Conservation (phyloP, 805 yeast genomes). For the Schwanniomyces occidentalis region DNA sequence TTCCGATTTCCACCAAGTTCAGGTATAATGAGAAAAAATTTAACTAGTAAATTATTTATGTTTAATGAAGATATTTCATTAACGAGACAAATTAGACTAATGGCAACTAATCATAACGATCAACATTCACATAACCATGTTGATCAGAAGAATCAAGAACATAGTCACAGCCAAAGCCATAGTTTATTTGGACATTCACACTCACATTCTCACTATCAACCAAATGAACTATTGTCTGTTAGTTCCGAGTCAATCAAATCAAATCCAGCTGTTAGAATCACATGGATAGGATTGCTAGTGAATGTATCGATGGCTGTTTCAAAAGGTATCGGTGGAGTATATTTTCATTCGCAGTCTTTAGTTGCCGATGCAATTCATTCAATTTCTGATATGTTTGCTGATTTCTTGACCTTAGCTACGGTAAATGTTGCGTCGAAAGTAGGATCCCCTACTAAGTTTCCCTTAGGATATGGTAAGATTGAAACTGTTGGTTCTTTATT, state of each 20-base stretch:
- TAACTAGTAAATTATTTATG: no score
- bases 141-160: conserved; percentile 2
- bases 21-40: no score
- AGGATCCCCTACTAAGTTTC: conserved; percentile 62
- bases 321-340: conserved; percentile 86
- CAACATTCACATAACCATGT: conserved; percentile 3
- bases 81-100: no score
- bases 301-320: conserved; percentile 85
- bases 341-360: conserved; percentile 92
- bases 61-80: no score
- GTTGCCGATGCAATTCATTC: conserved; percentile 96
- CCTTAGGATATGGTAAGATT: conserved; percentile 88
- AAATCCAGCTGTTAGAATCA: conserved; percentile 89
- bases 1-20: no score
- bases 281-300: conserved; percentile 85
- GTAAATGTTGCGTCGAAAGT: conserved; percentile 69
- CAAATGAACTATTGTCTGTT: conserved; percentile 41
- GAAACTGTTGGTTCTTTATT: conserved; percentile 91
- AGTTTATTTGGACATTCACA: conserved; percentile 34
- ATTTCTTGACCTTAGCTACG: conserved; percentile 83
- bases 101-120: conserved; percentile 7
- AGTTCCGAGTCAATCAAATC: conserved; percentile 25
- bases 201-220: conserved; percentile 46
- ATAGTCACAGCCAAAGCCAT: conserved; percentile 12
- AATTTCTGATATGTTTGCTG: conserved; percentile 84